These are phyloP conservation scores for Verticillium albo-atrum DNA, from an alignment of 2,329 filamentous ascomycete genomes.

Conservation along the genomic window DNA sequence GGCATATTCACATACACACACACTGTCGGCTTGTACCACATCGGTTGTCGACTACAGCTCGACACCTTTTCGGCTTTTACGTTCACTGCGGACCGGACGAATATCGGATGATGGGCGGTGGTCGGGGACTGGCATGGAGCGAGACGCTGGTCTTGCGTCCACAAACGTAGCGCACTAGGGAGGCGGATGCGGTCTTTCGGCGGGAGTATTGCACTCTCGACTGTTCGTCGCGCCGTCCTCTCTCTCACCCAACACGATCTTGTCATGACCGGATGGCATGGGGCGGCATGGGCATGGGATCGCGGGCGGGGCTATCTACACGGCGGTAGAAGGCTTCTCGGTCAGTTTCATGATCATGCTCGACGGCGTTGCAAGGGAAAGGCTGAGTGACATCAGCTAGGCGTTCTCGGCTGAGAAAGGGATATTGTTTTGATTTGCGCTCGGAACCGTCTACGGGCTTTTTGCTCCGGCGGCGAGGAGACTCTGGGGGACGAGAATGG, in stretches of 20 bases:
- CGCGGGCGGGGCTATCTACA: background rate
- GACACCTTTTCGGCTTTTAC: background rate
- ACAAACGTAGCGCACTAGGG: background rate
- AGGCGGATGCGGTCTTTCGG: background rate
- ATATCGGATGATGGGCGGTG: background rate
- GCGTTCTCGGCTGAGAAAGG: background rate
- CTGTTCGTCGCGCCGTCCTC: background rate
- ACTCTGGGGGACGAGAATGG: background rate
- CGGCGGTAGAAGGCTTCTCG: background rate
- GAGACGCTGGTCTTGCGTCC: background rate
- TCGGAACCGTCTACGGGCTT: background rate
- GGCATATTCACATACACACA: constrained; percentile 11
- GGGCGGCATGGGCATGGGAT: background rate
- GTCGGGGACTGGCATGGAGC: background rate
- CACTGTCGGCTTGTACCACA: constrained; percentile 12
- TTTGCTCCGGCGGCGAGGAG: background rate
- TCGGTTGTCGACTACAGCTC: background rate
- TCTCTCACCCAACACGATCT: background rate
- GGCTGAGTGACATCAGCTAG: background rate
- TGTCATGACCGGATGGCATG: background rate
- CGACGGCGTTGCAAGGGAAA: background rate
- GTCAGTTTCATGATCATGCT: background rate
- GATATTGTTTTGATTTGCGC: background rate
- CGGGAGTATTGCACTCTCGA: background rate
- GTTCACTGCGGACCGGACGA: background rate